Conservation (phyloP, 2,329 filamentous ascomycete genomes). For the Ustulina deusta region DNA sequence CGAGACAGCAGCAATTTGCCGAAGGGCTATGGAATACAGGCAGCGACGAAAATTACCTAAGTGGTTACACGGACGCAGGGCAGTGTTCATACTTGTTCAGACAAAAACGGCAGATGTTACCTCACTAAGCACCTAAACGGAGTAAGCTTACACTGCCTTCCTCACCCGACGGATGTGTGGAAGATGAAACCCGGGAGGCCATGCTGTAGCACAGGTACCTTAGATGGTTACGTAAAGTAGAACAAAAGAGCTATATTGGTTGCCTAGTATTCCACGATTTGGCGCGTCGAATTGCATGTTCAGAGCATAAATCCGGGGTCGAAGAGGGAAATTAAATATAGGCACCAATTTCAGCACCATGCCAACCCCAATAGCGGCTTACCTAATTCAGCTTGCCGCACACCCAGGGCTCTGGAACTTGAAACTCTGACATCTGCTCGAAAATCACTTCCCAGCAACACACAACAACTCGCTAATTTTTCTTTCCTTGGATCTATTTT, state of each 20-base stretch:
- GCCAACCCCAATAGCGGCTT: background rate
- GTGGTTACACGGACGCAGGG: too few species aligned
- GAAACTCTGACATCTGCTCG: background rate
- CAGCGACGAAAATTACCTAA: background rate
- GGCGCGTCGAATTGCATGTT: too few species aligned
- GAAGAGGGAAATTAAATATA: too few species aligned
- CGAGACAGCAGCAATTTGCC: background rate
- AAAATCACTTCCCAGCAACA: background rate
- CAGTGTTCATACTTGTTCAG: background rate
- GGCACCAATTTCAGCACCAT: too few species aligned
- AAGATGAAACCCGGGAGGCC: background rate
- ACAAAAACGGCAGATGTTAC: background rate
- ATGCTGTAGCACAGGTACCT: background rate
- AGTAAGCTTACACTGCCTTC: background rate
- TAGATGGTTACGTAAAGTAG: background rate
- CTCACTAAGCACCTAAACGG: background rate
- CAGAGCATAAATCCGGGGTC: too few species aligned
- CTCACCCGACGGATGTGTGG: background rate
- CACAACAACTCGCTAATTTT: background rate
- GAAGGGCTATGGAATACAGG: background rate
- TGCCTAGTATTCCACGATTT: too few species aligned
- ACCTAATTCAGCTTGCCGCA: too few species aligned
- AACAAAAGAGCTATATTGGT: background rate
- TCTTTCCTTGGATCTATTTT: too few species aligned
- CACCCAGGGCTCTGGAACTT: too few species aligned